Evolutionary conservation across 2,329 filamentous ascomycete genomes (phyloP), one percentile per base, ranked within the genome.

Genomic region (Neonectria coccinea): DNA sequence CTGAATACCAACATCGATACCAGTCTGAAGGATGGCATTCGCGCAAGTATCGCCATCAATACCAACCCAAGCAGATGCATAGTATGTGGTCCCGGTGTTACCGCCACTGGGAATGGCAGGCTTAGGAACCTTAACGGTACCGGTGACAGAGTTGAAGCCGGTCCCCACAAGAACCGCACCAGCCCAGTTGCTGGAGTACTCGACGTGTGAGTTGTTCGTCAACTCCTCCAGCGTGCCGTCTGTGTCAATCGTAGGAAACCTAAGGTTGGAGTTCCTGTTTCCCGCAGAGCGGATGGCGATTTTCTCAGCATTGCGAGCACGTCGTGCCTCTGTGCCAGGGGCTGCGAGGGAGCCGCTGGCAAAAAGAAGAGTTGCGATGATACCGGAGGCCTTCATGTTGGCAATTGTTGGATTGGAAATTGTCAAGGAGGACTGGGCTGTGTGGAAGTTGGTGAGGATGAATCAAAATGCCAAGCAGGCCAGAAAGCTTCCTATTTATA

Each of bases 271-370:
- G 31, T 12, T 42, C 14, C 58, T 53, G 12, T 61, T 55, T 25
- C 42, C 58, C 5, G 41, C 31, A 16, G 51, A 47, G n/a, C 58
- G 58, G 22, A 25, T 18, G 18, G 58, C 58, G 22, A 61, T 48
- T 20, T 61, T 61, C 44, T 55, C 58, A 18, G 45, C 45, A 36
- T 50, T 47, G 58, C 51, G 58, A 29, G 51, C 51, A 44, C 58
- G 58, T 42, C 58, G 42, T 25, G 51, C 51, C n/a, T 53, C 58
- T 18, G 58, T 61, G 22, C 58, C 58, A 31, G 54, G 36, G 44
- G 58, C 58, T 3, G 58, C 58, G 36, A 61, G 42, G 12, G 58
- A 61, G 51, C 51, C 58, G n/a, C 58, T 61, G 25, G 51, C 51
- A 5, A 55, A 61, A 25, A 50, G 29, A 14, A 61, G 41, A 27